Conservation (phyloP, 2,329 filamentous ascomycete genomes). For the Nemania sp. region DNA sequence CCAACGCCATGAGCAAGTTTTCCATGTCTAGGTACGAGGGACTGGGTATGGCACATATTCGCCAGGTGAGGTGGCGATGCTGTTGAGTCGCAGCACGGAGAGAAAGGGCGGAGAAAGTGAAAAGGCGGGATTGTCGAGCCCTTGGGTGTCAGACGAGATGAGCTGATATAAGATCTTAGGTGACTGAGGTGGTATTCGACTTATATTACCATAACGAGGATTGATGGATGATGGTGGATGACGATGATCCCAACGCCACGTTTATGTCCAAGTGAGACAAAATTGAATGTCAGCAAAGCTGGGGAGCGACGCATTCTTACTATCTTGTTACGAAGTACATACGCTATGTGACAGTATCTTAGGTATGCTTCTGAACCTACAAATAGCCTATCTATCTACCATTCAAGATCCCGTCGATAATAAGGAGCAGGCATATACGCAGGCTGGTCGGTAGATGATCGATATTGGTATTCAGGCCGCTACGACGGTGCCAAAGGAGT, state of each 20-base stretch:
- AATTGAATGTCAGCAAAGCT: not conserved
- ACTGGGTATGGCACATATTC: no score
- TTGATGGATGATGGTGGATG: no score
- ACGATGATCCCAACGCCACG: slow-evolving; percentile 6
- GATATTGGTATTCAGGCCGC: no score
- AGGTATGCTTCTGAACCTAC: not conserved
- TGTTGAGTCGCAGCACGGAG: not conserved
- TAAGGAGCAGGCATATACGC: no score
- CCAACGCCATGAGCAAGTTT: not conserved
- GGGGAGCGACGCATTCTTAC: not conserved
- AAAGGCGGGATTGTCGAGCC: slow-evolving; percentile 20
- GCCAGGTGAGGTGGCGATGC: not conserved
- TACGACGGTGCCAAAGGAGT: no score
- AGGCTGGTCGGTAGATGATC: no score
- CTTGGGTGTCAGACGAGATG: slow-evolving; percentile 17
- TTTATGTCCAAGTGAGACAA: not conserved
- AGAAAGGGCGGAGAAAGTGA: not conserved
- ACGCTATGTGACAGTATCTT: not conserved
- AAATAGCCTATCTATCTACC: no score
- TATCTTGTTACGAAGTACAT: not conserved
- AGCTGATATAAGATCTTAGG: slow-evolving; percentile 25
- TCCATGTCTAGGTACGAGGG: no score
- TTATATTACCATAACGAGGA: not conserved
- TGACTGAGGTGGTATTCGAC: slow-evolving; percentile 1
- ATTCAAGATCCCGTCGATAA: no score